These are phyloP conservation scores for Oryza brachyantha DNA, from an alignment of 176 grass and related monocot species.

Conservation along the genomic window DNA sequence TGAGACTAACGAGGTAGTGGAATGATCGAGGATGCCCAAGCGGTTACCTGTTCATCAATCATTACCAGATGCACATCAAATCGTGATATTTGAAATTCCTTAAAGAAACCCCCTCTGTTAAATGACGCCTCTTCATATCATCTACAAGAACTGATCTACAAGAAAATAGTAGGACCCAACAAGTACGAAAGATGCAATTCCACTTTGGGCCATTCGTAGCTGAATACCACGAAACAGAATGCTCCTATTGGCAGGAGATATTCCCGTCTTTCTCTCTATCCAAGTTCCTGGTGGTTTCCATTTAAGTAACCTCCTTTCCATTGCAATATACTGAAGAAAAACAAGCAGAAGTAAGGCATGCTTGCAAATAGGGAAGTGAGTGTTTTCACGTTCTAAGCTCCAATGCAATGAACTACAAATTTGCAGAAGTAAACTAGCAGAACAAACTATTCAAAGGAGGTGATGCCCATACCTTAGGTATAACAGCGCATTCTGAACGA, in stretches of 20 bases:
- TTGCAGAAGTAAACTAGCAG: not conserved
- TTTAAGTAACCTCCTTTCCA: slow-evolving; percentile 88
- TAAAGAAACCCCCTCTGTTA: not conserved
- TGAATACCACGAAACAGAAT: slow-evolving; percentile 68
- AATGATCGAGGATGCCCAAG: not conserved
- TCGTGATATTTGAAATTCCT: not conserved
- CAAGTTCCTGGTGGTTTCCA: slow-evolving; percentile 69
- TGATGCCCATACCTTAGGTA: slow-evolving; percentile 68
- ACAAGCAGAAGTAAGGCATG: slow-evolving; percentile 13
- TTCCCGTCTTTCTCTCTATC: slow-evolving; percentile 84
- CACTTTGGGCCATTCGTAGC: slow-evolving; percentile 58
- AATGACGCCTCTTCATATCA: not conserved
- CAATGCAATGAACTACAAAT: not conserved
- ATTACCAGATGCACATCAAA: slow-evolving; percentile 4
- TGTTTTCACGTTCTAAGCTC: not conserved
- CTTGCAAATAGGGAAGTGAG: slow-evolving; percentile 8
- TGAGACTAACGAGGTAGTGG: not conserved
- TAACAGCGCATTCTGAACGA: slow-evolving; percentile 74
- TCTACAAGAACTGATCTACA: slow-evolving; percentile 59
- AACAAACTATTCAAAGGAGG: slow-evolving; percentile 7
- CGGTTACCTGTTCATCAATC: not conserved
- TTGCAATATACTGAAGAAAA: slow-evolving; percentile 55
- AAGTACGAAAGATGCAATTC: slow-evolving; percentile 71
- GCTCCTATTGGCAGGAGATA: slow-evolving; percentile 63
- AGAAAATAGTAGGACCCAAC: slow-evolving; percentile 71